Percentiles rank a stretch among this genome's conserved stretches.
These are phyloP conservation scores for Setaria viridis DNA, from an alignment of 202 grass and related monocot species.

Conservation along the genomic window DNA sequence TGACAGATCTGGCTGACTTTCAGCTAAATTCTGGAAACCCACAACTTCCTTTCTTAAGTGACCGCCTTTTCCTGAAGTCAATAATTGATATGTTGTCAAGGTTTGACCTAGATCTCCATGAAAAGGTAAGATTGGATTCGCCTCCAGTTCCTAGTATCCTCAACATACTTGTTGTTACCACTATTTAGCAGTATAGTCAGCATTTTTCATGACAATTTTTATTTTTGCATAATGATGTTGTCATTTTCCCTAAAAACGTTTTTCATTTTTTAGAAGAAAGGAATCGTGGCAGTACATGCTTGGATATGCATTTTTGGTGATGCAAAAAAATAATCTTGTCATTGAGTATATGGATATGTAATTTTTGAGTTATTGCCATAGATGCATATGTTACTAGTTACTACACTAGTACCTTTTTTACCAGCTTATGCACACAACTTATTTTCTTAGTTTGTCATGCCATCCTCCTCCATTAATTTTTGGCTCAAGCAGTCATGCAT, in stretches of 20 bases:
- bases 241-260: not conserved
- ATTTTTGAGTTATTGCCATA: not conserved
- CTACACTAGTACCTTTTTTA: not conserved
- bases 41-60: conserved; percentile 62
- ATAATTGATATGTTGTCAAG: conserved; percentile 68
- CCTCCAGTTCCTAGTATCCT: not conserved
- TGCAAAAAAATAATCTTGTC: not conserved
- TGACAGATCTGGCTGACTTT: conserved; percentile 82
- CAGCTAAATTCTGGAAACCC: conserved; percentile 60
- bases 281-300: not conserved
- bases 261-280: not conserved
- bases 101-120: conserved; percentile 87
- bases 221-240: conserved; percentile 1
- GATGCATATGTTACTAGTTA: conserved; percentile 31
- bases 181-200: not conserved
- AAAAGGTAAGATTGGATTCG: conserved; percentile 62
- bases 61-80: conserved; percentile 72
- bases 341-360: not conserved
- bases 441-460: conserved; percentile 6
- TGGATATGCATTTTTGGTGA: not conserved
- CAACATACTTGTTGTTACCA: conserved; percentile 2
- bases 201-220: conserved; percentile 20
- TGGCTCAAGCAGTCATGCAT: not conserved
- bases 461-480: not conserved
- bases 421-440: not conserved